Base-by-base conservation (phyloP, 768 basidiomycete species). In the Termitomyces sp. region DNA sequence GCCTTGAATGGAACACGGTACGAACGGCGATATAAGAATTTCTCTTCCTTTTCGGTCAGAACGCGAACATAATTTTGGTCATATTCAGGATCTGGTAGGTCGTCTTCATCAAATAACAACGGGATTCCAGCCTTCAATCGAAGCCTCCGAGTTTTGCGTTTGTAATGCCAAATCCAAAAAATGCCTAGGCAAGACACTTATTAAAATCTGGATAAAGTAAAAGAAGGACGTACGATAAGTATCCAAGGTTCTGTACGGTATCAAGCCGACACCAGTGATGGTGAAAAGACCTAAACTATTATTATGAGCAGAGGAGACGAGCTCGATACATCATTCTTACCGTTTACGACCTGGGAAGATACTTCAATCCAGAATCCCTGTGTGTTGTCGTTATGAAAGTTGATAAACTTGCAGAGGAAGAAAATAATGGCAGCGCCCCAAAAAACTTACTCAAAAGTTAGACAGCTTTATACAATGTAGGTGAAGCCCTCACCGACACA, bases 341-440 rank as follows among this genome's bases (percentile, higher is more conserved):
- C 90, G 66, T 90, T 92, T 62, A 79, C 83, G 41, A 92, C 76
- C 67, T 95, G 92, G 5, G 84, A 86, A 44, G 81, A 81, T 43
- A 90, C 76, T 71, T 92, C 90, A 16, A 92, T 80, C 92, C 92
- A 95, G 54, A 89, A 86, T 23, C 86, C 85, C 71, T 92, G 86
- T 0, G 76, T 80, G 53, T 87, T 79, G 9, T 75, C 69, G 62
- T 89, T 86, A 63, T 89, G 83, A 4, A 89, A 71, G 64, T 89
- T 84, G 68, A 93, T 92, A 44, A 84, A 77, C 66, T 81, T 83
- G 23, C 70, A 73, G 4, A 90, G 71, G 70, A 92, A 86, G 51
- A 92, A 70, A 14, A 92, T 88, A 59, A 95, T 85, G 4, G 86
- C 92, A 21, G 89, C 82, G 16, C 92, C 92, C 92, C 91, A 95